Percentiles rank a stretch among this genome's conserved stretches.
These are phyloP conservation scores for Beta macrorhiza DNA, from an alignment of 179 eudicot species.

Conservation along the genomic window DNA sequence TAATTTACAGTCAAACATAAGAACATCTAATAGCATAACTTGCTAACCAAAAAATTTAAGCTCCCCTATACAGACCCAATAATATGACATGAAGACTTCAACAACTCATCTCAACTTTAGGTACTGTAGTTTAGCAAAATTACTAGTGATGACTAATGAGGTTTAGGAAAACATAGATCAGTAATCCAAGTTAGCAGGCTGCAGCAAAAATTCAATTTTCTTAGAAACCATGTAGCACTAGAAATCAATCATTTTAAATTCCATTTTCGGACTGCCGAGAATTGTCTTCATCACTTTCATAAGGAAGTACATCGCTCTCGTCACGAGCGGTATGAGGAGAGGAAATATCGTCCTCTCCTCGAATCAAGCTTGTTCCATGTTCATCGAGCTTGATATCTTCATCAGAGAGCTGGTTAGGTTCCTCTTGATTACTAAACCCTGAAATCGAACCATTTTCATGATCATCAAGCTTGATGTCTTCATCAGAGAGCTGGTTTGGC, in stretches of 20 bases:
- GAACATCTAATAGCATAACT: neutral
- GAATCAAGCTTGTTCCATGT: slow-evolving; percentile 19
- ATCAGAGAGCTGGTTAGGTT: slow-evolving; percentile 14
- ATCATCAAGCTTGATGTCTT: slow-evolving; percentile 19
- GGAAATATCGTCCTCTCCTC: slow-evolving; percentile 4
- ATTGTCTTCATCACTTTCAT: slow-evolving; percentile 17
- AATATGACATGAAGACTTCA: neutral
- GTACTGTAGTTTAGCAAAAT: neutral
- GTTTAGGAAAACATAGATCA: slow-evolving; percentile 4
- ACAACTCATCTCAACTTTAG: neutral
- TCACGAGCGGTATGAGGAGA: slow-evolving; percentile 11
- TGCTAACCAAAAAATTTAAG: neutral
- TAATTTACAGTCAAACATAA: no score
- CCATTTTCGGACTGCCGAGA: slow-evolving; percentile 16
- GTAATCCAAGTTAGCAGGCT: slow-evolving; percentile 5
- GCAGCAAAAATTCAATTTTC: neutral
- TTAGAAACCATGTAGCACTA: neutral
- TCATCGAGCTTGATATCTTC: slow-evolving; percentile 25
- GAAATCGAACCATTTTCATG: neutral
- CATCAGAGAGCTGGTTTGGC: slow-evolving; percentile 15
- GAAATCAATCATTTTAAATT: neutral
- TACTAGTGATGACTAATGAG: neutral
- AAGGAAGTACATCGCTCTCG: slow-evolving; percentile 19
- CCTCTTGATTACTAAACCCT: slow-evolving; percentile 22
- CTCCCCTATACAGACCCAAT: slow-evolving; percentile 4